Base-by-base conservation (phyloP, 1,284 basidiomycete species). In the Apiotrichum montevideense region DNA sequence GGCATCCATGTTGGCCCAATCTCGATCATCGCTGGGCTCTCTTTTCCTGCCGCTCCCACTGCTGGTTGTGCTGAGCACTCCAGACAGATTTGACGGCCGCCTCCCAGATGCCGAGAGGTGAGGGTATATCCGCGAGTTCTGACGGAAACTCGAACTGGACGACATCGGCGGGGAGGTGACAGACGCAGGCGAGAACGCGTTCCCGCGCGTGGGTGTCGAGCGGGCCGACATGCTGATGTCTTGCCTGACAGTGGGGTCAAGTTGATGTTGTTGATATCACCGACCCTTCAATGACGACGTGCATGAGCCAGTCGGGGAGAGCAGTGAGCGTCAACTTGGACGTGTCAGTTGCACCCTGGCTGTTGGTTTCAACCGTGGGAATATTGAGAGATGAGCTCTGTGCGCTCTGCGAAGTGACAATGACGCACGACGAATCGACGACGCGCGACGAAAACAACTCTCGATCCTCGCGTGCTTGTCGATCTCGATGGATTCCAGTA, bases 1-100 rank as follows among this genome's bases (percentile, higher is more conserved):
- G 0, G 90, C 86, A 66, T 88, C 84, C 58, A 86, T 70, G 10
- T 49, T 57, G 5, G 69, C 74, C 76, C 74, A 77, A 54, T 75
- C 70, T 42, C 51, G 63, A 11, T 63, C 58, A 9, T 47, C 32
- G 10, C 8, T 11, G 33, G 51, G n/a, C 1, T 29, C 40, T n/a
- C 21, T 3, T 8, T 43, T 40, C 35, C 33, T 15, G 34, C 49
- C 52, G 33, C 45, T 47, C 29, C 14, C 35, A 34, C 44, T 52
- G 51, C 51, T 52, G 34, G 34, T 40, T 7, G 41, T 29, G 15
- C 46, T 49, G 35, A 49, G 37, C 21, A 46, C 43, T 13, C 14
- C 21, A 10, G 46, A 47, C 8, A 56, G 6, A 10, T 29, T 45
- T 4, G 55, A 56, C 11, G 45, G 35, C 33, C 55, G 55, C 14